Evolutionary conservation across 176 grass and related monocot genomes (phyloP), one percentile per base, ranked within the genome.

Genomic region (Hordeum marinum): DNA sequence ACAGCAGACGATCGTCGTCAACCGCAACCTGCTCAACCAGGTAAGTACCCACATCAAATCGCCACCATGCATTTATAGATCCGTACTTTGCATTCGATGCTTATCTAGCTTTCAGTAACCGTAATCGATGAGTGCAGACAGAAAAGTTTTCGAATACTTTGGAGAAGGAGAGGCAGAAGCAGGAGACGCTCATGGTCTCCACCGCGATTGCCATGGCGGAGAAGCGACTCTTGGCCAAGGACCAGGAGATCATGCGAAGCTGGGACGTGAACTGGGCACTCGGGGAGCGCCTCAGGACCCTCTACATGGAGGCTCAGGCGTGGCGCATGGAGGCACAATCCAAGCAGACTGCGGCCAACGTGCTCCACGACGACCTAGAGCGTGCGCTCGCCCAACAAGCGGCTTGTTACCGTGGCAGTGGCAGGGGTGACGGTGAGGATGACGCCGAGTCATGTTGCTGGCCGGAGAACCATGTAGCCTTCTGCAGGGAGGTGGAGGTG

Each of bases 401-500:
- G 5, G 68, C 65, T 31, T 31, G 15, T 52, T 18, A 52, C 7
- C 76, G 4, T 68, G 69, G 71, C 4, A 23, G 9, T 18, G 18
- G 18, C 5, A 8, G 11, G 1, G 74, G 29, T 2, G 25, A 9
- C 37, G 35, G 3, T 10, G 54, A 62, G 20, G 89, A 83, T 13
- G 90, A 92, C 29, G 83, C 91, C 31, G 93, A 87, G 75, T 98
- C 93, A 0, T 87, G 93, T 57, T 98, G 91, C 87, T 90, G 87
- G 17, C 60, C 89, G 8, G 91, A 90, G 40, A 77, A 83, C 54
- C 61, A 42, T 8, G 72, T 17, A 0, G 27, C n/a, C 9, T 59
- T 1, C 26, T 35, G 45, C 37, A 29, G 24, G 1, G 71, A 48
- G 10, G 68, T 23, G 5, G 68, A 79, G 23, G 76, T 25, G 5